Evolutionary conservation across 2,329 filamentous ascomycete species (phyloP).

Genomic region (Penicillium sp.): DNA sequence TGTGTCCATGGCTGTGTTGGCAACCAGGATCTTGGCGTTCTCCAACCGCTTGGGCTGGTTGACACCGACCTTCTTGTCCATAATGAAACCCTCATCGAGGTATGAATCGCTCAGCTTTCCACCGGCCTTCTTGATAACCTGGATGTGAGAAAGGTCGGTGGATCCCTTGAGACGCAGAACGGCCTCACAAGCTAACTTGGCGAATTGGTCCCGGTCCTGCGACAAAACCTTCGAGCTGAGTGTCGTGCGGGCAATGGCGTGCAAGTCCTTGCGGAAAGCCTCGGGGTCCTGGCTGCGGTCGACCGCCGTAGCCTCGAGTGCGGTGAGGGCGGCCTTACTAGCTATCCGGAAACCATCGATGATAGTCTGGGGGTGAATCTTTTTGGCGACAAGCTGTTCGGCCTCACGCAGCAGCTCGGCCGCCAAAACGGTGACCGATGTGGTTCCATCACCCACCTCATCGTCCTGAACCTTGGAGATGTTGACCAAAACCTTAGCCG

Average conservation of each 20-base stretch:
- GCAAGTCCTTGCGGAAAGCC: constrained; percentile 83
- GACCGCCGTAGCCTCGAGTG: constrained; percentile 78
- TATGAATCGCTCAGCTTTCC: constrained; percentile 98
- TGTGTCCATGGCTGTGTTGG: constrained; percentile 98
- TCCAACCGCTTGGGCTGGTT: constrained; percentile 97
- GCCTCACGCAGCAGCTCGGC: constrained; percentile 94
- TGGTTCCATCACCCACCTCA: constrained; percentile 96
- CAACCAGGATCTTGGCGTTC: constrained; percentile 96
- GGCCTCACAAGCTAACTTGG: constrained; percentile 83
- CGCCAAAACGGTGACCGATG: constrained; percentile 92
- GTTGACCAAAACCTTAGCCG: constrained; percentile 96
- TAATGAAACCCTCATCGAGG: constrained; percentile 94
- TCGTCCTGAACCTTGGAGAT: constrained; percentile 99
- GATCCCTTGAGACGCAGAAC: constrained; percentile 86
- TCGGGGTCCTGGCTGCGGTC: constrained; percentile 82
- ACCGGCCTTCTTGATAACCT: constrained; percentile 99
- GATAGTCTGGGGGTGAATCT: constrained; percentile 98
- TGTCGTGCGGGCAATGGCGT: constrained; percentile 89
- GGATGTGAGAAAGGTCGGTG: constrained; percentile 93
- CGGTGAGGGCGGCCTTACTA: constrained; percentile 78
- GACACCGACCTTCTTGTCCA: constrained; percentile 98
- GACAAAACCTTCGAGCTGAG: constrained; percentile 95
- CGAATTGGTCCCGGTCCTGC: constrained; percentile 90
- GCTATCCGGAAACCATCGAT: constrained; percentile 99
- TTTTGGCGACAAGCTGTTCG: constrained; percentile 94